Conservation (phyloP, 352 stramenopile genomes). For the Aphanomyces euteiches region DNA sequence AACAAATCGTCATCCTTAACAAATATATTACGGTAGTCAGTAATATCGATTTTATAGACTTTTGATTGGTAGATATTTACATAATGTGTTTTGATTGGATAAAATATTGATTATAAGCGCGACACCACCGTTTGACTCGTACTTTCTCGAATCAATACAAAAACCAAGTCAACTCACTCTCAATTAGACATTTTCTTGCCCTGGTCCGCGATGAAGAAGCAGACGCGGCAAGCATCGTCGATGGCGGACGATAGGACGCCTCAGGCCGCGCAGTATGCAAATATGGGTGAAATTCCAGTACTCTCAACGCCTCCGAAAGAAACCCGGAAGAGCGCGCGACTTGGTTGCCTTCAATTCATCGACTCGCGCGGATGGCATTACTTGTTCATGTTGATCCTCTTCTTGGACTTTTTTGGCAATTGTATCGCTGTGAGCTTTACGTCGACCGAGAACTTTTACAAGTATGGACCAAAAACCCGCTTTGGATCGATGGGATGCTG, state of each 20-base stretch:
- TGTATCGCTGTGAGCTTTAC: conserved; percentile 29
- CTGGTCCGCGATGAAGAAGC: background rate
- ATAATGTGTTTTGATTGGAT: conserved; percentile 8
- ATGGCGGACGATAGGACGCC: conserved; percentile 3
- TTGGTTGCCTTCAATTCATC: conserved; percentile 56
- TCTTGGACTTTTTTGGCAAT: conserved; percentile 75
- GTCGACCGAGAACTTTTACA: conserved; percentile 21
- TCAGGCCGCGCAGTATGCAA: background rate
- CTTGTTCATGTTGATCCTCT: conserved; percentile 78
- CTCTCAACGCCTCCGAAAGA: background rate
- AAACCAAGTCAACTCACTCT: background rate
- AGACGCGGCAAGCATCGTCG: conserved; percentile 1
- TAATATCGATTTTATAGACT: too few relatives aligned
- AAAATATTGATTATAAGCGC: background rate
- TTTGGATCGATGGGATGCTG: conserved; percentile 72
- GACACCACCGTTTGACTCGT: background rate
- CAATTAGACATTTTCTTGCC: background rate
- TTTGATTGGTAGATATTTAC: conserved; percentile 1
- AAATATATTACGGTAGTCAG: too few relatives aligned
- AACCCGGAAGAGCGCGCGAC: background rate
- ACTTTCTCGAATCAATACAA: conserved; percentile 3
- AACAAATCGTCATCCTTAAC: too few relatives aligned
- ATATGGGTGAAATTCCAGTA: background rate
- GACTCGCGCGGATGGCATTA: conserved; percentile 88
- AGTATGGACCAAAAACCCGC: conserved; percentile 34